phyloP scores from a whole-genome alignment of 2,329 filamentous ascomycete species.

The Albophoma yamanashiensis region DNA sequence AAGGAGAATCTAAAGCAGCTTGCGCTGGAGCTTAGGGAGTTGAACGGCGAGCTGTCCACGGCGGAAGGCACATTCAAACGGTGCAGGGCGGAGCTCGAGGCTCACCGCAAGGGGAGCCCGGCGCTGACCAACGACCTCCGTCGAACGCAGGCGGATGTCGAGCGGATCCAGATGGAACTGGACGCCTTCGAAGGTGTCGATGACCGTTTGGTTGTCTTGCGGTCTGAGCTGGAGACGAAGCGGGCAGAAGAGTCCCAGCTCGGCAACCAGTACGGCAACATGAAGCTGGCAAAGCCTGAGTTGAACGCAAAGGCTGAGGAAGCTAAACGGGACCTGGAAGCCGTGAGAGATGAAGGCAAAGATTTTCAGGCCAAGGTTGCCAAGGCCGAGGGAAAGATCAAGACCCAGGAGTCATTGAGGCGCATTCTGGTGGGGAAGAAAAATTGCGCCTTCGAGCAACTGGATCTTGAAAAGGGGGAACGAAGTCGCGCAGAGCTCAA shows the following conservation, averaged over 20 bases:
- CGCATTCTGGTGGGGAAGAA: constrained; percentile 47
- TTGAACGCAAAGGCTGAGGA: constrained; percentile 32
- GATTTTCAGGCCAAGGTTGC: constrained; percentile 34
- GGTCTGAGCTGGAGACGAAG: constrained; percentile 43
- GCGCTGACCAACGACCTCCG: constrained; percentile 45
- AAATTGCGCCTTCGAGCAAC: constrained; percentile 44
- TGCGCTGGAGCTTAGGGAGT: constrained; percentile 39
- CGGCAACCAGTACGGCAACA: constrained; percentile 43
- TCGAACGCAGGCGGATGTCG: constrained; percentile 47
- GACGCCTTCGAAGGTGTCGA: constrained; percentile 59
- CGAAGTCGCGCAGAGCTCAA: constrained; percentile 34
- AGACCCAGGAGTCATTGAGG: constrained; percentile 35
- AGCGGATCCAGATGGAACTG: constrained; percentile 42
- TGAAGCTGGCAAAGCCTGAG: constrained; percentile 36
- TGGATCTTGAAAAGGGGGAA: constrained; percentile 36
- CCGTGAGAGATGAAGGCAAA: constrained; percentile 22
- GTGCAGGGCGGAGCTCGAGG: constrained; percentile 33
- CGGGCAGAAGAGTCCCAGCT: constrained; percentile 37
- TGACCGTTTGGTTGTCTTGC: constrained; percentile 49
- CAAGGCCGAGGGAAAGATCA: constrained; percentile 45
- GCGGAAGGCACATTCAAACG: constrained; percentile 36
- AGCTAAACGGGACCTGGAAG: constrained; percentile 24
- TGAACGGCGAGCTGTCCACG: constrained; percentile 36
- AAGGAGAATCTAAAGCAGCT: constrained; percentile 42
- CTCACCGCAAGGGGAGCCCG: constrained; percentile 25